phyloP scores from a whole-genome alignment of 2,329 filamentous ascomycete genomes.

The Penicillium sp. region DNA sequence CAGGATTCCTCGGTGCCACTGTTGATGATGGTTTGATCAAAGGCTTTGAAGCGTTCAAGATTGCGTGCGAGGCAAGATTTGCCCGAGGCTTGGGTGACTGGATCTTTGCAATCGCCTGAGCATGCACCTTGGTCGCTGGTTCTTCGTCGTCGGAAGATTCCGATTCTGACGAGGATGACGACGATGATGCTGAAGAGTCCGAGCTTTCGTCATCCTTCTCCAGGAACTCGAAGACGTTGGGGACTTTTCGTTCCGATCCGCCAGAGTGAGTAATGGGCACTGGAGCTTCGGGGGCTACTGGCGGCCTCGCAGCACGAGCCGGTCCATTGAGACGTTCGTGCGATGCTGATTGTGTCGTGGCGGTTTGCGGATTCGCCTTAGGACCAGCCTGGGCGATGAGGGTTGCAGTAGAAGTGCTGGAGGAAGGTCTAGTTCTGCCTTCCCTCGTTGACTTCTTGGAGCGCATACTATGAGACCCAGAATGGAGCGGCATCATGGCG shows the following conservation, averaged over 20 bases:
- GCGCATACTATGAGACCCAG: conserved; percentile 17
- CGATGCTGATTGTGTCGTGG: conserved; percentile 12
- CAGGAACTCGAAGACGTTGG: conserved; percentile 39
- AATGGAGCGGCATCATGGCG: conserved; percentile 27
- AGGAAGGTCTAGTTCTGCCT: conserved; percentile 21
- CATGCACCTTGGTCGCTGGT: conserved; percentile 1
- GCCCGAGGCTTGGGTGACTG: conserved; percentile 18
- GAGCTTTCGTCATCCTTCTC: conserved; percentile 20
- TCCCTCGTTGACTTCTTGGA: conserved; percentile 27
- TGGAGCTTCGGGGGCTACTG: conserved; percentile 7
- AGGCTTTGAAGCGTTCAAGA: conserved; percentile 11
- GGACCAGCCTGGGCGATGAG: conserved; percentile 16
- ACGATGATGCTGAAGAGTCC: conserved; percentile 6
- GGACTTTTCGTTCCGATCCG: conserved; percentile 18
- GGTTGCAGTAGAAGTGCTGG: conserved; percentile 21
- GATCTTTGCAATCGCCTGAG: conserved; percentile 14
- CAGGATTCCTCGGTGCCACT: conserved; percentile 6
- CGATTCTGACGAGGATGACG: conserved; percentile 15
- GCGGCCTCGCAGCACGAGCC: conserved; percentile 15
- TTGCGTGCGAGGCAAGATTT: conserved; percentile 10
- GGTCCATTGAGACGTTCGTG: conserved; percentile 9
- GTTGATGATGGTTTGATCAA: conserved; percentile 3
- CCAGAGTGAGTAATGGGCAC: conserved; percentile 6
- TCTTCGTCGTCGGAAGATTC: conserved; percentile 14
- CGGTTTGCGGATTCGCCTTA: conserved; percentile 14